Percentiles rank a stretch among this genome's conserved stretches.
Conservation (phyloP, 345 rosid species). For the Eucalyptus lansdowneana region DNA sequence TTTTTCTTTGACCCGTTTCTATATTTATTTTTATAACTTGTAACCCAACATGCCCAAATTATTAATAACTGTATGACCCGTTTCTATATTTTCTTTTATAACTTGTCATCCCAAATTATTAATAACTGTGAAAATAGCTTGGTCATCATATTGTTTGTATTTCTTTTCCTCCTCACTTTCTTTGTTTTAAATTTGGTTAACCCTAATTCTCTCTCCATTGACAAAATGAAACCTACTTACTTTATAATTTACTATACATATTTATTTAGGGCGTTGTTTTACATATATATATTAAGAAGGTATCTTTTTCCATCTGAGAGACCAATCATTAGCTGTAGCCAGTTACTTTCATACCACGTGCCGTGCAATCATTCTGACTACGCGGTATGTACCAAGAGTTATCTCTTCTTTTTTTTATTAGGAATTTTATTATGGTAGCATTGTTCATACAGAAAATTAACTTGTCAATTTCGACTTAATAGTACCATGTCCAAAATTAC, state of each 20-base stretch:
- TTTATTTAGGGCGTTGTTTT: background rate
- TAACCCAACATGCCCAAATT: background rate
- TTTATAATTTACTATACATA: background rate
- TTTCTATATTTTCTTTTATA: background rate
- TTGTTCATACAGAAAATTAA: background rate
- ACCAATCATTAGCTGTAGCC: background rate
- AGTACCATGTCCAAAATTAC: background rate
- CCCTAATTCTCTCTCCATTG: background rate
- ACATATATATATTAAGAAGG: background rate
- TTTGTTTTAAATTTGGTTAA: background rate
- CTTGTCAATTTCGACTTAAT: background rate
- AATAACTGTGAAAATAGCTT: background rate
- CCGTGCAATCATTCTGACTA: background rate
- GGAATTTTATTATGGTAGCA: background rate
- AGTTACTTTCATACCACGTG: background rate
- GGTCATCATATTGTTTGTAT: background rate
- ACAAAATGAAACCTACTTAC: background rate
- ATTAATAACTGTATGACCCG: background rate
- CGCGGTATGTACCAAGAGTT: background rate
- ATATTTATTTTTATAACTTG: background rate
- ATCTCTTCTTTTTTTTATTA: rapidly evolving
- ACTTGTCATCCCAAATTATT: background rate
- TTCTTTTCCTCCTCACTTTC: background rate
- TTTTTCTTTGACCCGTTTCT: background rate
- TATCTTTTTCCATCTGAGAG: background rate